Evolutionary conservation across 2,329 filamentous ascomycete species (phyloP), one percentile per base, ranked within the genome.

Genomic region (Aureobasidium melanogenum): DNA sequence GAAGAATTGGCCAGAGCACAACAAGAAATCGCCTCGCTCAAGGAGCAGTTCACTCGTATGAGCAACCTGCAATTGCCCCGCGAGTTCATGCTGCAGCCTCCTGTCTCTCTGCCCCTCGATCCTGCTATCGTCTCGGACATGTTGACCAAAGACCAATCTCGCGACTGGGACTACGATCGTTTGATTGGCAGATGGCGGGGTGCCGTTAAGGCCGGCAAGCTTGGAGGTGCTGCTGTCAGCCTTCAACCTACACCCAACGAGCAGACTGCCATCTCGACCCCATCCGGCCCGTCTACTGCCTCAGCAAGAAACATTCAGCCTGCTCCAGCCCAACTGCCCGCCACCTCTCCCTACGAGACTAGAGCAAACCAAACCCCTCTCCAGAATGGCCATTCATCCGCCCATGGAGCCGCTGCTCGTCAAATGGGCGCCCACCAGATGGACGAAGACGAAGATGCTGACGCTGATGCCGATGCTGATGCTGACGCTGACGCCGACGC

Each of bases 11-110:
- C 75, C 46, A 69, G 69, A 22, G 73, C 75, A 7, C 70, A 73
- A 36, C 70, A 73, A 36, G 76, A 78, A 58, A 72, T 76, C 32
- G 73, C 74, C 4, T 73, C 76, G 60, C 70, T 80, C 4, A 70
- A 71, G 60, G 67, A 68, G 10, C 69, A 73, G 50, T 72, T 68
- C 55, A 70, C 73, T 32, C 68, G 69, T 2, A 58, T 73, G 24
- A 69, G 68, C 6, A 66, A 67, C 2, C 71, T 67, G 55, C 71
- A 73, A 62, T 60, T 72, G 34, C 70, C 71, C 7, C 64, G 69
- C n/a, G 71, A 73, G 52, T 71, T 66, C 52, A 64, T 71, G 17
- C 63, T 69, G 36, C 67, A 62, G 39, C 51, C 62, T 28, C 58
- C 62, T 19, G 52, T 26, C 38, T 58, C 44, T 12, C 44, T 63